Percentiles rank a stretch among this genome's conserved stretches.
Evolutionary conservation across 306 rosid genomes (phyloP).

Genomic region (Dryas octopetala): DNA sequence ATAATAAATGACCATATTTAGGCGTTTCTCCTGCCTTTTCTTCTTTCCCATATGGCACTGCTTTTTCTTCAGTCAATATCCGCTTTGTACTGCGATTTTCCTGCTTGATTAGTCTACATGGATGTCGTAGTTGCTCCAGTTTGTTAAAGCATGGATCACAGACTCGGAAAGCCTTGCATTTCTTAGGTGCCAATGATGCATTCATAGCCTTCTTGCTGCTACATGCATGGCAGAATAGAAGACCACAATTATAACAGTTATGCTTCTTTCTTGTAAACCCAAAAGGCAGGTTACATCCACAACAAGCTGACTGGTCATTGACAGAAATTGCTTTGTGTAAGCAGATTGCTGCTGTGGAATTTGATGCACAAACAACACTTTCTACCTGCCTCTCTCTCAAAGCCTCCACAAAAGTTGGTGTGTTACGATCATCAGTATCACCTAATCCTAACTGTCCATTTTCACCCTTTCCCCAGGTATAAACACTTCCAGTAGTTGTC

Average conservation of each 20-base stretch:
- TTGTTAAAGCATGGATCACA: slow-evolving; percentile 69
- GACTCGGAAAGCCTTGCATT: slow-evolving; percentile 70
- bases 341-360: slow-evolving; percentile 75
- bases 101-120: slow-evolving; percentile 29
- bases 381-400: slow-evolving; percentile 62
- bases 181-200: slow-evolving; percentile 72
- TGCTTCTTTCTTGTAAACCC: slow-evolving; percentile 84
- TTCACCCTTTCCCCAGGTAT: slow-evolving; percentile 77
- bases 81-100: slow-evolving; percentile 31
- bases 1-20: slow-evolving; percentile 43
- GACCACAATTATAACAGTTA: slow-evolving; percentile 84
- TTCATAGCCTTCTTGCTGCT: slow-evolving; percentile 55
- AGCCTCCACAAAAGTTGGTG: slow-evolving; percentile 66
- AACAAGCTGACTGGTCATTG: slow-evolving; percentile 66
- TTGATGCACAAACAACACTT: slow-evolving; percentile 70
- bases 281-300: slow-evolving; percentile 70
- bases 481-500: slow-evolving; percentile 63
- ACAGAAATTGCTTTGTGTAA: slow-evolving; percentile 70
- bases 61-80: slow-evolving; percentile 33
- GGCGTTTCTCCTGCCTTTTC: slow-evolving; percentile 47
- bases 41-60: slow-evolving; percentile 43
- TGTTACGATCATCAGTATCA: slow-evolving; percentile 55
- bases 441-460: slow-evolving; percentile 82
- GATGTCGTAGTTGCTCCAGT: slow-evolving; percentile 37
- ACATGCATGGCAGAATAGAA: slow-evolving; percentile 64